These are phyloP conservation scores for Boletus rubescentipes DNA, from an alignment of 768 basidiomycete genomes.

Conservation along the genomic window DNA sequence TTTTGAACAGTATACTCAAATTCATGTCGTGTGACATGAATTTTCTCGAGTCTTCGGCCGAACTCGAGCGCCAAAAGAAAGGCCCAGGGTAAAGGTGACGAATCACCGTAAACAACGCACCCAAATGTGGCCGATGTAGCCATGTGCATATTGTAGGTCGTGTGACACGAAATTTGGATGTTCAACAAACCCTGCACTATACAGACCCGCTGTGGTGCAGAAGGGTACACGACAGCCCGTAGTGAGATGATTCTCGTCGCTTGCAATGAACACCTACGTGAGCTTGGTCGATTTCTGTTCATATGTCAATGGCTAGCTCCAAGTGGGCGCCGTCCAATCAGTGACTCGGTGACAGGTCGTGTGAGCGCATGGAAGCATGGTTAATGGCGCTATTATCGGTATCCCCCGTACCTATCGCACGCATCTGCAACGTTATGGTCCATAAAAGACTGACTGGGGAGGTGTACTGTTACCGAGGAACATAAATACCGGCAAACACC, in stretches of 20 bases:
- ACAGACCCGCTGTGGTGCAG: not conserved
- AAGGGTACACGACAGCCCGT: not conserved
- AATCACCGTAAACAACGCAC: constrained; percentile 1
- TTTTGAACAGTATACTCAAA: not conserved
- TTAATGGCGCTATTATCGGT: not conserved
- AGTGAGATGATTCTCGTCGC: not conserved
- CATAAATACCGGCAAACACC: constrained; percentile 22
- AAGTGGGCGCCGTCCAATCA: not conserved
- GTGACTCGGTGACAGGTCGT: constrained; percentile 6
- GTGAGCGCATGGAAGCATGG: constrained; percentile 11
- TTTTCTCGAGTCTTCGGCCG: not conserved
- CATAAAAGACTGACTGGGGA: constrained; percentile 1
- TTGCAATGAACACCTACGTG: not conserved
- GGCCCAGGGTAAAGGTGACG: not conserved
- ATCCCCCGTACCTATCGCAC: not conserved
- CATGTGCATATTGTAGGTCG: constrained; percentile 10
- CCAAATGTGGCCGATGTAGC: not conserved
- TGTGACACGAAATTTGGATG: constrained; percentile 12
- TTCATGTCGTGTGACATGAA: not conserved
- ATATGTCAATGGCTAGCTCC: not conserved
- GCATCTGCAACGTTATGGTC: not conserved
- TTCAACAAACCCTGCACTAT: not conserved
- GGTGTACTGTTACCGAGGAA: not conserved
- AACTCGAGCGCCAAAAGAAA: not conserved
- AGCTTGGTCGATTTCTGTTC: not conserved